Percentiles rank a stretch among this genome's conserved stretches.
Evolutionary conservation across 2,329 filamentous ascomycete species (phyloP).

Genomic region (Pseudonectria buxi): DNA sequence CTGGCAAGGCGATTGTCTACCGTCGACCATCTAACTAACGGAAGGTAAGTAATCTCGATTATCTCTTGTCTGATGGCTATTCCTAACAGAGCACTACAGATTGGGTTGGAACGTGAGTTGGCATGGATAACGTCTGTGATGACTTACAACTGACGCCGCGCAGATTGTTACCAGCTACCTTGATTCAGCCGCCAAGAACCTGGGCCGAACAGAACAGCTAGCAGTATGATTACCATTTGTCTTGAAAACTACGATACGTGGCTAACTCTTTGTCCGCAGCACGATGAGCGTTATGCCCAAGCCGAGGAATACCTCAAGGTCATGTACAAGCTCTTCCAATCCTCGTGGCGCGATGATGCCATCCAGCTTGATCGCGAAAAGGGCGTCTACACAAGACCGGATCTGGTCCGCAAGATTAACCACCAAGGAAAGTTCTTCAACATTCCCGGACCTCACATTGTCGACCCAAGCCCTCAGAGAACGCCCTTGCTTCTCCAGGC

Average conservation of each 20-base stretch:
- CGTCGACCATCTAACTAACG: slow-evolving; percentile 60
- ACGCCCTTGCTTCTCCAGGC: slow-evolving; percentile 66
- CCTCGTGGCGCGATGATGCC: slow-evolving; percentile 61
- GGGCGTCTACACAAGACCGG: slow-evolving; percentile 47
- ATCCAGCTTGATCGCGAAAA: slow-evolving; percentile 52
- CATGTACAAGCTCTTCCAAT: slow-evolving; percentile 60
- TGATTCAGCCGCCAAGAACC: slow-evolving; percentile 60
- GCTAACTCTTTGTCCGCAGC: slow-evolving; percentile 26
- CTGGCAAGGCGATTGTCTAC: slow-evolving; percentile 59
- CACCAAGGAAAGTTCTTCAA: slow-evolving; percentile 58
- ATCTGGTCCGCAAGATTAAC: slow-evolving; percentile 56
- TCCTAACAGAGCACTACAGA: slow-evolving; percentile 20
- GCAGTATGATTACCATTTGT: slow-evolving; percentile 9
- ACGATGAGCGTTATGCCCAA: slow-evolving; percentile 59
- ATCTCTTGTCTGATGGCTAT: background rate
- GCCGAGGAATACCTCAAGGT: slow-evolving; percentile 60
- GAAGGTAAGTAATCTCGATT: slow-evolving; percentile 33
- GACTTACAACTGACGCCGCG: slow-evolving; percentile 20
- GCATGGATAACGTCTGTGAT: accelerated
- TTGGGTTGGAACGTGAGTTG: slow-evolving; percentile 49
- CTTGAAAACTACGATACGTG: background rate
- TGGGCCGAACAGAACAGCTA: slow-evolving; percentile 51
- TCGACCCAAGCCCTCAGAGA: slow-evolving; percentile 59
- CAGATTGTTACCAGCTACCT: slow-evolving; percentile 64
- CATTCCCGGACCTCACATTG: slow-evolving; percentile 59